These are phyloP conservation scores for Periglandula ipomoeae DNA, from an alignment of 2,329 filamentous ascomycete genomes.

Conservation along the genomic window DNA sequence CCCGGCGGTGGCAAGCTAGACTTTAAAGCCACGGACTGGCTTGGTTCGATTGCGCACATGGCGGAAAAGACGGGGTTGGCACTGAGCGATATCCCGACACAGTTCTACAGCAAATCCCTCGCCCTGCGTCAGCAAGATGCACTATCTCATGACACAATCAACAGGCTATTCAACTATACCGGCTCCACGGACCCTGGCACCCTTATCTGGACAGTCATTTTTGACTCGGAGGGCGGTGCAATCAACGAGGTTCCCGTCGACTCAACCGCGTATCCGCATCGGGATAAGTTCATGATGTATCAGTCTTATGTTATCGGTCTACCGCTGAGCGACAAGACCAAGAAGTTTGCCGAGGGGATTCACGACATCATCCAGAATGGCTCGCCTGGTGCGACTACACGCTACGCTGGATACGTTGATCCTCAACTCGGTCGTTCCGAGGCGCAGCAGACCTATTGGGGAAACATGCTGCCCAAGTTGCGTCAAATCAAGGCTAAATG, in stretches of 20 bases:
- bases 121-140: slow-evolving; percentile 41
- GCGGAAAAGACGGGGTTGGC: slow-evolving; percentile 39
- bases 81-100: slow-evolving; percentile 34
- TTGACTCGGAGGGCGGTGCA: slow-evolving; percentile 52
- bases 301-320: slow-evolving; percentile 51
- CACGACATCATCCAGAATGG: slow-evolving; percentile 32
- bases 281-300: slow-evolving; percentile 55
- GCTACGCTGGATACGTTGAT: slow-evolving; percentile 58
- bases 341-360: slow-evolving; percentile 41
- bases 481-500: slow-evolving; percentile 39
- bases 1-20: slow-evolving; percentile 31
- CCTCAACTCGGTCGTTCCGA: slow-evolving; percentile 30
- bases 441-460: slow-evolving; percentile 46
- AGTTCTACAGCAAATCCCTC: slow-evolving; percentile 51
- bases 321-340: slow-evolving; percentile 34
- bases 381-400: slow-evolving; percentile 32
- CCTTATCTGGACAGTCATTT: slow-evolving; percentile 51
- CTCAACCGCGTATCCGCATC: slow-evolving; percentile 53
- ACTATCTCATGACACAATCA: slow-evolving; percentile 34
- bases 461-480: slow-evolving; percentile 37
- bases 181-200: slow-evolving; percentile 40
- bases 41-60: slow-evolving; percentile 45
- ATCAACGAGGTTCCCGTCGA: slow-evolving; percentile 45
- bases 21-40: slow-evolving; percentile 51
- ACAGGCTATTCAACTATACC: slow-evolving; percentile 44